Base-by-base conservation (phyloP, 805 yeast species). In the Candida multigemmis region DNA sequence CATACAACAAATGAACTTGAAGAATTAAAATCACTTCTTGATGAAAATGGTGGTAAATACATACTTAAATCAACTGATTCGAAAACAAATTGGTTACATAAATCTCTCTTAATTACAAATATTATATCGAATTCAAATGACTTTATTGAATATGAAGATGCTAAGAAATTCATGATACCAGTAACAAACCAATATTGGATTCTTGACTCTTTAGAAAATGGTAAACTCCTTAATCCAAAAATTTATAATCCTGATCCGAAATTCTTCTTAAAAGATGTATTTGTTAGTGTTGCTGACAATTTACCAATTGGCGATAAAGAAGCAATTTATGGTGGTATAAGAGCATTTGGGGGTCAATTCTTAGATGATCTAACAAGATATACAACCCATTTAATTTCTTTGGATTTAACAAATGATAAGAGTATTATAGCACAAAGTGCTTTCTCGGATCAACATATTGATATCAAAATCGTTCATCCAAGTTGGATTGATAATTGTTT, bases 401-500 rank as follows among this genome's bases (percentile, higher is more conserved):
- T 50, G 4, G 71, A 70, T 35, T 44, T 54, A 19, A 49, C 69
- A 3, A 70, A 73, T 29, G 81, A 74, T 28, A 74, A 74, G 32
- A 69, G 77, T 24, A 61, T 73, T 20, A 60, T 70, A 14, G 84
- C 82, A 1, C 56, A 62, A 3, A 53, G 66, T 24, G 50, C 50
- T 9, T 35, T 45, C 7, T 28, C 30, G 19, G 28, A 22, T 5
- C 28, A 34, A 19, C 38, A 33, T 10, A 48, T 59, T 19, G 48
- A 59, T 19, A 75, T 80, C 19, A 62, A 68, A 25, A 65, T 77
- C 10, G 91, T 87, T 3, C 58, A 68, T 3, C 93, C 95, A 0
- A 71, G 74, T 12, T 89, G 95, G 96, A 51, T 87, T 9, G 76
- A 77, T 27, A 80, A 71, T 32, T 78, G 87, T 43, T 57, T 82